phyloP scores from a whole-genome alignment of 352 stramenopile species.

The Phytophthora tubulina region DNA sequence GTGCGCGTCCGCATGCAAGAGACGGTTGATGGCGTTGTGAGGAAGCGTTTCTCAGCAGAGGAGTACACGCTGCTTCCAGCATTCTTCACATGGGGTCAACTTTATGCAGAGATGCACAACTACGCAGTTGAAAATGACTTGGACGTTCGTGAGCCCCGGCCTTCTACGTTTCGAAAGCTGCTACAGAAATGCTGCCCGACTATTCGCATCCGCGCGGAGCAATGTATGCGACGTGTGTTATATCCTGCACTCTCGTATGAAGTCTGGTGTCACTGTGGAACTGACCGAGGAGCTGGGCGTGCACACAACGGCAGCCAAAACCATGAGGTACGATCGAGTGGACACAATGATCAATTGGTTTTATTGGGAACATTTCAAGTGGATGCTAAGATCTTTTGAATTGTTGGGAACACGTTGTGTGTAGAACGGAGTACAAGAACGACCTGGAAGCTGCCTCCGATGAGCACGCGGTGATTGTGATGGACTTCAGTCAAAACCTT shows the following conservation, averaged over 20 bases:
- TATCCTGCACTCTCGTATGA: not conserved
- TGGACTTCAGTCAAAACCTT: constrained; percentile 15
- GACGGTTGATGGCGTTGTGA: not conserved
- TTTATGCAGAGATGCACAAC: no score
- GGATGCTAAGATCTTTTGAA: constrained; percentile 4
- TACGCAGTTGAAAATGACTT: no score
- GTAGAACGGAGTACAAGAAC: constrained; percentile 3
- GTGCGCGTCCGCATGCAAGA: not conserved
- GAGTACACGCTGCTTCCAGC: not conserved
- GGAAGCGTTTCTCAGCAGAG: not conserved
- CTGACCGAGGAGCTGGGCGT: no score
- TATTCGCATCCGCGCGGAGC: no score
- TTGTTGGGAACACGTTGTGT: not conserved
- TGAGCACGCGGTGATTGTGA: constrained; percentile 26
- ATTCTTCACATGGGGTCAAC: no score
- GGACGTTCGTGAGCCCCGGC: no score
- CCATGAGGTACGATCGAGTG: not conserved
- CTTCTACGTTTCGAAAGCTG: no score
- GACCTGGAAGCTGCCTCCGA: constrained; percentile 1
- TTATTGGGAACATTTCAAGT: not conserved
- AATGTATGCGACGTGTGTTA: not conserved
- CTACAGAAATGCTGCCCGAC: no score
- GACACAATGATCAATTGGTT: constrained; percentile 15
- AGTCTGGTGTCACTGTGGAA: not conserved
- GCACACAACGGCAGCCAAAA: no score